Percentiles rank a stretch among this genome's conserved stretches.
Evolutionary conservation across 2,329 filamentous ascomycete genomes (phyloP).

Genomic region (Achaetomium macrosporum): DNA sequence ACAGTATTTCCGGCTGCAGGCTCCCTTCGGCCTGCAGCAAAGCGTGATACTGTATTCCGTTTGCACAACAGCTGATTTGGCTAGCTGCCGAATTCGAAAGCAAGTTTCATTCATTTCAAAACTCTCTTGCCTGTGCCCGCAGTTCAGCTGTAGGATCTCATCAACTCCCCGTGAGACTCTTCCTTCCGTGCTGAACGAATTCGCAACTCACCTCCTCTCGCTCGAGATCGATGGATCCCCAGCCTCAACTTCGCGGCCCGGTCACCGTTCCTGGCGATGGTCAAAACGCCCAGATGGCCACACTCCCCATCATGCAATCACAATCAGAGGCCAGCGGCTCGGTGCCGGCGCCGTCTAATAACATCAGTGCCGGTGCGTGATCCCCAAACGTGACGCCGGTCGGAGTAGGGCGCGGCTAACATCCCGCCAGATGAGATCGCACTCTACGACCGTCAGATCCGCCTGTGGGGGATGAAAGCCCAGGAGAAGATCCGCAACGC

Average conservation of each 20-base stretch:
- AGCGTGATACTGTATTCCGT: too few relatives aligned
- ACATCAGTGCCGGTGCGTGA: slow-evolving; percentile 30
- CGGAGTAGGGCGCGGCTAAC: neutral
- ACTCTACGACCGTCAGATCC: slow-evolving; percentile 93
- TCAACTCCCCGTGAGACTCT: too few relatives aligned
- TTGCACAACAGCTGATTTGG: too few relatives aligned
- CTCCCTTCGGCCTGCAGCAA: too few relatives aligned
- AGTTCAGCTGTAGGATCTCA: too few relatives aligned
- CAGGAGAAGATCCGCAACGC: slow-evolving; percentile 88
- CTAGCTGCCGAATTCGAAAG: too few relatives aligned
- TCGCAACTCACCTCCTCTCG: neutral
- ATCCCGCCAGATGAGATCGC: slow-evolving; percentile 74
- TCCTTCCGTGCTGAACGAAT: too few relatives aligned
- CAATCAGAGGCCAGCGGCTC: slow-evolving; percentile 15
- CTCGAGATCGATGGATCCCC: slow-evolving; percentile 4
- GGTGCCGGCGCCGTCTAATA: slow-evolving; percentile 15
- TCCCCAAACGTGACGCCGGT: neutral
- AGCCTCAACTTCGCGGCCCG: neutral
- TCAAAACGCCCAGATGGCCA: neutral
- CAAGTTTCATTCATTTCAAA: too few relatives aligned
- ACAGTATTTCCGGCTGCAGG: too few relatives aligned
- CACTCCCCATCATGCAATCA: slow-evolving; percentile 1
- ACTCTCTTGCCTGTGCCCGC: too few relatives aligned
- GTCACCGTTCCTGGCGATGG: neutral
- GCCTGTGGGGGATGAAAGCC: slow-evolving; percentile 92